phyloP scores from a whole-genome alignment of 305 asterid species.

The Rubia peregrina region DNA sequence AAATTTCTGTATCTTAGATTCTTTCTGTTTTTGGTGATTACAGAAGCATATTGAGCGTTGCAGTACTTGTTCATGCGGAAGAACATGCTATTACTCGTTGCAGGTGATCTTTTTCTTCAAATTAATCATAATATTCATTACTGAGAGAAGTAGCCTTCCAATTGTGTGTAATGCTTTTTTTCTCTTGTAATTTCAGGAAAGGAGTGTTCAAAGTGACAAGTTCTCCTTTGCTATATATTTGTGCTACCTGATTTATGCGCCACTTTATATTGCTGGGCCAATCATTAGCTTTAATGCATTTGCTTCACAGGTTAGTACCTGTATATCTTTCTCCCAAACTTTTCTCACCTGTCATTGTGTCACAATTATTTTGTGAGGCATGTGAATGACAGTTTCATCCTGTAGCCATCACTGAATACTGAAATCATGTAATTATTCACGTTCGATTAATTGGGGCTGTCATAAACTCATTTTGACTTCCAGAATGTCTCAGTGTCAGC shows the following conservation, averaged over 20 bases:
- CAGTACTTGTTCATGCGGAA: constrained; percentile 66
- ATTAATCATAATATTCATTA: not conserved
- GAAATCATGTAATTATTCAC: not conserved
- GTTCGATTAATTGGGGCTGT: not conserved
- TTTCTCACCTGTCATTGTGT: not conserved
- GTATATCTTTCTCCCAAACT: not conserved
- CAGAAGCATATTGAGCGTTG: constrained; percentile 85
- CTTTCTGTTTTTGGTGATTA: constrained; percentile 23
- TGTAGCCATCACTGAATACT: constrained; percentile 3
- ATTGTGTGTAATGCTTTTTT: constrained; percentile 7
- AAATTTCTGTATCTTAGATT: not conserved
- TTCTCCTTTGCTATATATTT: constrained; percentile 69
- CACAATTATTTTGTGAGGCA: not conserved
- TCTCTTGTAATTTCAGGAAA: constrained; percentile 53
- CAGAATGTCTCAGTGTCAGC: not conserved
- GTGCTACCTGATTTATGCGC: constrained; percentile 85
- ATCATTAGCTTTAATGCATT: constrained; percentile 94
- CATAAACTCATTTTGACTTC: not conserved
- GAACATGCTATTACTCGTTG: constrained; percentile 74
- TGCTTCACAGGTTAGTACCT: constrained; percentile 73
- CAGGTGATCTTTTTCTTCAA: constrained; percentile 49
- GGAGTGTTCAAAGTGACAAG: constrained; percentile 51
- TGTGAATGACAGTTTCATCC: not conserved
- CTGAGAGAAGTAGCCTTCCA: constrained; percentile 3
- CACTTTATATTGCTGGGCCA: constrained; percentile 98